Percentiles rank a stretch among this genome's conserved stretches.
Evolutionary conservation across 2,329 filamentous ascomycete genomes (phyloP).

Genomic region (Claviceps quebecensis): DNA sequence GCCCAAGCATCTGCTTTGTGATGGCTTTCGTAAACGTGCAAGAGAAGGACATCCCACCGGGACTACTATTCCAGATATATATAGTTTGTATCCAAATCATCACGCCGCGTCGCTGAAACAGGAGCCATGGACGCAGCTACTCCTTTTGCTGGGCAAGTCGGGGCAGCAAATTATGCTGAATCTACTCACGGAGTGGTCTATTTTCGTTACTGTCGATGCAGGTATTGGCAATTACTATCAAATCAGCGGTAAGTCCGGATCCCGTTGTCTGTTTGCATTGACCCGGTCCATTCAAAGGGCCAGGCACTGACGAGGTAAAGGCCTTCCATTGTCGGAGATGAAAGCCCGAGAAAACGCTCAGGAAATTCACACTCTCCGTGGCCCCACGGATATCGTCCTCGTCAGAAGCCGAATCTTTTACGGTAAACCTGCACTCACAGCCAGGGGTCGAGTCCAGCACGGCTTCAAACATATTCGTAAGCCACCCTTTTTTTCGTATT

Average conservation of each 20-base stretch:
- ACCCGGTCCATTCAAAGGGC: background rate
- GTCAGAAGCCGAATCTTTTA: slow-evolving; percentile 80
- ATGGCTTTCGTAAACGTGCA: slow-evolving; percentile 54
- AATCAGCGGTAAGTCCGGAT: slow-evolving; percentile 50
- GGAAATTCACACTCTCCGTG: slow-evolving; percentile 6
- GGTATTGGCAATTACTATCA: slow-evolving; percentile 59
- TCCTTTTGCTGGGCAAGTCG: slow-evolving; percentile 58
- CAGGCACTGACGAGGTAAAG: slow-evolving; percentile 15
- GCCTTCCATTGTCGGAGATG: slow-evolving; percentile 36
- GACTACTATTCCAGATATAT: slow-evolving; percentile 50
- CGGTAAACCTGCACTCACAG: slow-evolving; percentile 57
- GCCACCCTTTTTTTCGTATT: slow-evolving; percentile 17
- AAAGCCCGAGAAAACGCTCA: slow-evolving; percentile 9
- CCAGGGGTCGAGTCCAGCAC: slow-evolving; percentile 51
- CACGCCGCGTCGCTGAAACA: slow-evolving; percentile 56
- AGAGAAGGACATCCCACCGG: slow-evolving; percentile 15
- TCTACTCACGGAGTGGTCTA: slow-evolving; percentile 60
- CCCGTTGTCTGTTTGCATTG: slow-evolving; percentile 2
- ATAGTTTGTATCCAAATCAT: slow-evolving; percentile 50
- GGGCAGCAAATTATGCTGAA: slow-evolving; percentile 68
- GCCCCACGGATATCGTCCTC: slow-evolving; percentile 52
- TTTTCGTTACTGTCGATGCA: slow-evolving; percentile 52
- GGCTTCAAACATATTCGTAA: slow-evolving; percentile 72
- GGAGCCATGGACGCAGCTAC: slow-evolving; percentile 60
- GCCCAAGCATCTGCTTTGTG: slow-evolving; percentile 65